These are phyloP conservation scores for Rhizopus microsporus DNA, from an alignment of 371 early-diverging fungal species.

Conservation along the genomic window DNA sequence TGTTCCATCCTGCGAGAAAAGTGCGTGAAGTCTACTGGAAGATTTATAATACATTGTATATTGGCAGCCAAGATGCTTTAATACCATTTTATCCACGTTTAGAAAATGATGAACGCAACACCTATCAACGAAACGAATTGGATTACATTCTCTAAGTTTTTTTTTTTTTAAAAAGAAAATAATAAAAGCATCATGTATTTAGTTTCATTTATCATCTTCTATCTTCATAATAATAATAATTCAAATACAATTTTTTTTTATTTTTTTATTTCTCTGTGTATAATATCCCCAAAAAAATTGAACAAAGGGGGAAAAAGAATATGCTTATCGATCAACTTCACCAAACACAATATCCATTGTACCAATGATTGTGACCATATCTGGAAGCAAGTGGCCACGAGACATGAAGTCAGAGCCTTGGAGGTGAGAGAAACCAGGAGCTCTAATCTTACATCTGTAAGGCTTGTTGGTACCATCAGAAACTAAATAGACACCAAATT, in stretches of 20 bases:
- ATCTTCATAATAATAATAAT: too few species aligned
- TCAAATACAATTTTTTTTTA: too few species aligned
- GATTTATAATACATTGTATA: conserved; percentile 93
- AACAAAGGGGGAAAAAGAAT: background rate
- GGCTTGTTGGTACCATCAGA: conserved; percentile 92
- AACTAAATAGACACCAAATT: conserved; percentile 91
- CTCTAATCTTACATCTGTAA: conserved; percentile 96
- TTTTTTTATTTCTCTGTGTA: background rate
- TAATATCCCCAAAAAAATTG: background rate
- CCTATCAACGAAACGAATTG: conserved; percentile 77
- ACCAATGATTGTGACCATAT: conserved; percentile 94
- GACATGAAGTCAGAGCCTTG: conserved; percentile 90
- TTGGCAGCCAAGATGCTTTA: conserved; percentile 90
- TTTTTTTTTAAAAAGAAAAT: background rate
- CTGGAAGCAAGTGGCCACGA: conserved; percentile 90
- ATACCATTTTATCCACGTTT: conserved; percentile 90
- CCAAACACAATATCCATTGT: conserved; percentile 96
- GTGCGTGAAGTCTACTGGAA: conserved; percentile 98
- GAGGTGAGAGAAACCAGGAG: conserved; percentile 97
- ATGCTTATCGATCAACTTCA: conserved; percentile 74
- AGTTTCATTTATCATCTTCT: too few species aligned
- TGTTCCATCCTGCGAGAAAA: conserved; percentile 97
- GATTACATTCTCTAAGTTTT: conserved; percentile 51
- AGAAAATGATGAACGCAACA: conserved; percentile 78
- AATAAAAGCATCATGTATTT: too few species aligned